Conservation (phyloP, 768 basidiomycete species). For the Neoboletus magnificus region DNA sequence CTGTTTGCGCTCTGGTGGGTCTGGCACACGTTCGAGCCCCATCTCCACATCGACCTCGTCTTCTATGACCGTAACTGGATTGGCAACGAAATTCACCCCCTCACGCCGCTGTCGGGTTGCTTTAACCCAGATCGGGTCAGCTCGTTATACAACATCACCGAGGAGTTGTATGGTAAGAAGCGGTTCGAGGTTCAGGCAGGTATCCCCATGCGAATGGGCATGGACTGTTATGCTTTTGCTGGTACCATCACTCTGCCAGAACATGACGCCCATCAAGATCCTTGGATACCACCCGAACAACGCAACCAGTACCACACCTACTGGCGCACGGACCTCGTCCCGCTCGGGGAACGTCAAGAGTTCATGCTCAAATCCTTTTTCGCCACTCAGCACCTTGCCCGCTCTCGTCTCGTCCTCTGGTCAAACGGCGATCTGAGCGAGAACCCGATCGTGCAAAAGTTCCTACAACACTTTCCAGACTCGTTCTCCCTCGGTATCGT, state of each 20-base stretch:
- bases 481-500: constrained; percentile 67
- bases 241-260: constrained; percentile 57
- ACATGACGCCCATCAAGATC: not conserved
- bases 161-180: constrained; percentile 59
- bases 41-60: constrained; percentile 72
- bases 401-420: constrained; percentile 82
- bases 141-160: constrained; percentile 63
- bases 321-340: constrained; percentile 85
- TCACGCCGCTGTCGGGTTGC: constrained; percentile 69
- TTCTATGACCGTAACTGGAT: constrained; percentile 80
- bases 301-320: constrained; percentile 85
- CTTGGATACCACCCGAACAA: constrained; percentile 35
- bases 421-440: constrained; percentile 74
- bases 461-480: constrained; percentile 62
- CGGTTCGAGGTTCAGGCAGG: constrained; percentile 78
- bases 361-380: constrained; percentile 91
- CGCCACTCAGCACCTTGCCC: constrained; percentile 74
- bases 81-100: constrained; percentile 59
- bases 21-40: constrained; percentile 63
- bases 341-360: constrained; percentile 78
- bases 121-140: constrained; percentile 62
- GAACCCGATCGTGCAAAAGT: constrained; percentile 56
- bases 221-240: constrained; percentile 92
- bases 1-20: constrained; percentile 32
- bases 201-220: constrained; percentile 68